These are phyloP conservation scores for Chiua virens DNA, from an alignment of 768 basidiomycete species.

Conservation along the genomic window DNA sequence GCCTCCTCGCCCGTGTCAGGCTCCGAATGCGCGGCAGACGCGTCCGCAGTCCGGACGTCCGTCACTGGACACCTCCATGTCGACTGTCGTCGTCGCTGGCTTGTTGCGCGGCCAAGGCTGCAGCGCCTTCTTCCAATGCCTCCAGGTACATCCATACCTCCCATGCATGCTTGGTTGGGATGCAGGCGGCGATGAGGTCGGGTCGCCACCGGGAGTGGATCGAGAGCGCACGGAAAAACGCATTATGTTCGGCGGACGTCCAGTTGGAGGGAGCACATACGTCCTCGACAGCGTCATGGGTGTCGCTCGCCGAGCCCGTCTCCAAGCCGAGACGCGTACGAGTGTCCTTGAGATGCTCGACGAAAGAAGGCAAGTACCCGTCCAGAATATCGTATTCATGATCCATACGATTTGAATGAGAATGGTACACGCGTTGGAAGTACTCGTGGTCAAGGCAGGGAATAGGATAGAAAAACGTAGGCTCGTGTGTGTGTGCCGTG, in stretches of 20 bases:
- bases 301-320: background rate
- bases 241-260: slow-evolving; percentile 66
- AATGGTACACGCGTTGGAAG: background rate
- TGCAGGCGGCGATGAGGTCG: slow-evolving; percentile 68
- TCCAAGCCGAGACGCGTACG: slow-evolving; percentile 15
- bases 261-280: slow-evolving; percentile 37
- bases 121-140: slow-evolving; percentile 38
- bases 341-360: slow-evolving; percentile 28
- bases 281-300: background rate
- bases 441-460: slow-evolving; percentile 1
- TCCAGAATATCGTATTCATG: slow-evolving; percentile 15
- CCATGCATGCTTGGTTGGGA: slow-evolving; percentile 62
- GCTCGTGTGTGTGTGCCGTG: background rate
- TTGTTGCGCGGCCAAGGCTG: slow-evolving; percentile 12
- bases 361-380: slow-evolving; percentile 27
- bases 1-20: slow-evolving; percentile 2
- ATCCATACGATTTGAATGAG: slow-evolving; percentile 6
- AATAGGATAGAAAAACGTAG: background rate
- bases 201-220: slow-evolving; percentile 71
- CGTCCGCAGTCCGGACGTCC: slow-evolving; percentile 1
- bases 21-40: slow-evolving; percentile 20
- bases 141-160: slow-evolving; percentile 73
- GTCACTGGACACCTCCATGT: background rate
- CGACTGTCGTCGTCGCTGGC: slow-evolving; percentile 8
- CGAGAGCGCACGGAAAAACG: slow-evolving; percentile 69